Conservation (phyloP, 208 protist genomes). For the Acanthamoeba royreba region DNA sequence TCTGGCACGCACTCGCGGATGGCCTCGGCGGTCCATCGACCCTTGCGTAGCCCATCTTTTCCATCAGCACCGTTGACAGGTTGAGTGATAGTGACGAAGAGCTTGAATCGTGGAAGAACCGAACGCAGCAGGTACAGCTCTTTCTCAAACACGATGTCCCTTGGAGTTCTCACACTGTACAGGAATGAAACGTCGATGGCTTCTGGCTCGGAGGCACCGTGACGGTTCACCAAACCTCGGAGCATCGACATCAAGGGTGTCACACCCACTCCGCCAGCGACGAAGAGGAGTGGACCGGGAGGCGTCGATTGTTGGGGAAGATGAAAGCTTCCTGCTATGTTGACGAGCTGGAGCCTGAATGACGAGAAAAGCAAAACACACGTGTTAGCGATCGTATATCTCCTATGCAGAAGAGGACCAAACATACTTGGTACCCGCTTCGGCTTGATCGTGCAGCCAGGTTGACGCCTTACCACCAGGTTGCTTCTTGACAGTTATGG, state of each 20-base stretch:
- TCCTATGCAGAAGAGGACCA: no score
- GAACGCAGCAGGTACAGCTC: not conserved
- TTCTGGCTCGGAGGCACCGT: not conserved
- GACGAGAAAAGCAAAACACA: no score
- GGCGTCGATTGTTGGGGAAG: not conserved
- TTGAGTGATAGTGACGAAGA: not conserved
- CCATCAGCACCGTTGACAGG: not conserved
- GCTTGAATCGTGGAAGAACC: not conserved
- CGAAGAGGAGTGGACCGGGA: not conserved
- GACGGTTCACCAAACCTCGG: not conserved
- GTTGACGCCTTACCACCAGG: not conserved
- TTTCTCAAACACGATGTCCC: not conserved
- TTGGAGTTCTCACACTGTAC: not conserved
- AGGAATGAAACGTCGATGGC: not conserved
- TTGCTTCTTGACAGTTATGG: not conserved
- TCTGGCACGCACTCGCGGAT: not conserved
- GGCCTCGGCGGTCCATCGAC: not conserved
- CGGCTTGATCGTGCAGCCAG: not conserved
- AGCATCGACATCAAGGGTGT: slow-evolving; percentile 38
- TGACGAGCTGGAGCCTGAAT: not conserved
- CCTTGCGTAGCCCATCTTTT: not conserved
- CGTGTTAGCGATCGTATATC: no score
- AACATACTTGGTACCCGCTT: not conserved
- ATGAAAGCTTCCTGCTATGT: not conserved
- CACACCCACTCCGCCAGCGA: slow-evolving; percentile 16